Percentiles rank a stretch among this genome's conserved stretches.
Conservation (phyloP, 257 asterid genomes). For the Gentiana macrophylla region DNA sequence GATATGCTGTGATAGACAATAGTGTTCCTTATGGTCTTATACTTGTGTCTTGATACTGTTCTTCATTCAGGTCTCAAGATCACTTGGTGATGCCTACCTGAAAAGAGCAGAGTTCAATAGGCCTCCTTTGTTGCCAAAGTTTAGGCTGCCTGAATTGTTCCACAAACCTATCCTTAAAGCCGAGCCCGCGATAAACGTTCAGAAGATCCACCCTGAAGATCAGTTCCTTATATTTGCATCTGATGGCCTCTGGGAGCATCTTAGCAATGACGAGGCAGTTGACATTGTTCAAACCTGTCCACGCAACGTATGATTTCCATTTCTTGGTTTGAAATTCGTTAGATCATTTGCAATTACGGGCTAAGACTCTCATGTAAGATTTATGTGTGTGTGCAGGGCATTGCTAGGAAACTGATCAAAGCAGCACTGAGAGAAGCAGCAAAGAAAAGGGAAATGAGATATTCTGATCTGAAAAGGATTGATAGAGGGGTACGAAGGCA, state of each 20-base stretch:
- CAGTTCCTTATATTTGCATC: conserved; percentile 24
- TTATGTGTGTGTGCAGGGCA: conserved; percentile 12
- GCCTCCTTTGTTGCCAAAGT: conserved; percentile 21
- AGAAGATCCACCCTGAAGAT: conserved; percentile 14
- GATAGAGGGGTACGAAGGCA: conserved; percentile 24
- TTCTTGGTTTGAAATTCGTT: not conserved
- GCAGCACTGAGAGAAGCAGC: conserved; percentile 23
- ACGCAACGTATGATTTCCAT: conserved; percentile 11
- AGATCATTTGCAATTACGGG: too few species aligned
- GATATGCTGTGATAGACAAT: not conserved
- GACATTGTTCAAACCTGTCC: conserved; percentile 19
- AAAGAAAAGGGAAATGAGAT: conserved; percentile 27
- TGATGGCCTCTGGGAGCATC: conserved; percentile 28
- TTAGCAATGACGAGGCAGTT: conserved; percentile 19
- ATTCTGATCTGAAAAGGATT: conserved; percentile 20
- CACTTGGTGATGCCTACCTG: conserved; percentile 29
- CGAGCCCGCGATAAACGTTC: conserved; percentile 19
- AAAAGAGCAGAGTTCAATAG: conserved; percentile 18
- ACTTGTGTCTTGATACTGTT: not conserved
- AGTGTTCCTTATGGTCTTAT: too few species aligned
- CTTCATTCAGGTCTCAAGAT: conserved; percentile 20
- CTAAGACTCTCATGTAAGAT: too few species aligned
- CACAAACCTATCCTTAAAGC: conserved; percentile 17
- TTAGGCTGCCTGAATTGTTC: conserved; percentile 13
- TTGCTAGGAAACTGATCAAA: conserved; percentile 23